A percentile compares a stretch with the other conserved stretches of the same genome.
Evolutionary conservation across 2,329 filamentous ascomycete species (phyloP).

Genomic region (Fusarium globosum): DNA sequence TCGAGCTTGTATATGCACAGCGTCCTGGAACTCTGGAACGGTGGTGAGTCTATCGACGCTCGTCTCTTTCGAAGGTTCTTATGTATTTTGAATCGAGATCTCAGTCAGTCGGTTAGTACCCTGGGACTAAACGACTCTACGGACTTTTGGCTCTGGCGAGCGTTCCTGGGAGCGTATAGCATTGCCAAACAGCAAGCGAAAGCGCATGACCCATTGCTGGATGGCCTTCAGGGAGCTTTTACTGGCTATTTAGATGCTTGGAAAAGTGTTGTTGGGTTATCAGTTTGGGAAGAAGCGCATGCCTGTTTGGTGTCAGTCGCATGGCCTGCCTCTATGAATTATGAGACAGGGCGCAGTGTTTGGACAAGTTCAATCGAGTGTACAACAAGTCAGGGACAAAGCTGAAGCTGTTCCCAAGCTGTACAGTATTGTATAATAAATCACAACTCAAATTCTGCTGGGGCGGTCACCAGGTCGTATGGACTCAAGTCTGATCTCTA

Average conservation of each 20-base stretch:
- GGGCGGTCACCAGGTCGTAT: too few relatives aligned
- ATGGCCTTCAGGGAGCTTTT: not conserved
- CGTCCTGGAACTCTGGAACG: conserved; percentile 30
- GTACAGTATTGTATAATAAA: not conserved
- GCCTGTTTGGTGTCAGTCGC: not conserved
- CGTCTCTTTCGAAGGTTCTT: conserved; percentile 16
- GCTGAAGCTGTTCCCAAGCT: not conserved
- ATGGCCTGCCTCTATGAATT: conserved; percentile 9
- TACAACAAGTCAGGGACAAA: too few relatives aligned
- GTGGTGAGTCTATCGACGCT: not conserved
- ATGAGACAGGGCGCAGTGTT: not conserved
- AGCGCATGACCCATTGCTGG: not conserved
- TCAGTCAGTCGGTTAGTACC: not conserved
- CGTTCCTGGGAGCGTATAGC: conserved; percentile 29
- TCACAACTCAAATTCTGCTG: not conserved
- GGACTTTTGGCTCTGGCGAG: conserved; percentile 38
- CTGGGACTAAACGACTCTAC: not conserved
- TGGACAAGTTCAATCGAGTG: not conserved
- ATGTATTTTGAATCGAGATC: conserved; percentile 14
- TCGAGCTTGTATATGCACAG: conserved; percentile 32
- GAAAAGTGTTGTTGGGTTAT: not conserved
- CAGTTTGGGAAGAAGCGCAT: conserved; percentile 12
- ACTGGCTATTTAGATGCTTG: conserved; percentile 4
- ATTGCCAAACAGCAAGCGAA: conserved; percentile 2
- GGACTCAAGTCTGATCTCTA: not conserved